Percentiles rank a stretch among this genome's conserved stretches.
Evolutionary conservation across 306 rosid species (phyloP).

Genomic region (Cucumis cinereus): DNA sequence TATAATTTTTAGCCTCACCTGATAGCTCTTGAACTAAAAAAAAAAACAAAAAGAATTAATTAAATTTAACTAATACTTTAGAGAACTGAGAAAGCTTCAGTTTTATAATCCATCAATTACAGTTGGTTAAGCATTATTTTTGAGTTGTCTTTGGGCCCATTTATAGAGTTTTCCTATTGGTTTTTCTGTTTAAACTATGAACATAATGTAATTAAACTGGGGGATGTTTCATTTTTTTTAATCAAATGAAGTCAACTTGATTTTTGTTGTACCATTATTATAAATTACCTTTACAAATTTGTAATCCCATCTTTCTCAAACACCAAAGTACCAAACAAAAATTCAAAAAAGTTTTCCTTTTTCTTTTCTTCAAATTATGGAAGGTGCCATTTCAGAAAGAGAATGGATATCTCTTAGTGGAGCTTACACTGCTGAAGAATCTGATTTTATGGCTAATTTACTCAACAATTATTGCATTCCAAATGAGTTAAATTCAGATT

Average conservation of each 20-base stretch:
- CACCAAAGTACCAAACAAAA: background rate
- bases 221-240: background rate
- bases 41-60: background rate
- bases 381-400: conserved; percentile 34
- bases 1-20: background rate
- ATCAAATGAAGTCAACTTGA: conserved; percentile 7
- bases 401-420: conserved; percentile 60
- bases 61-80: background rate
- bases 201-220: background rate
- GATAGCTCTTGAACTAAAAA: background rate
- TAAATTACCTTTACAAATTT: background rate
- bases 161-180: background rate
- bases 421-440: conserved; percentile 39
- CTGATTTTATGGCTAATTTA: conserved; percentile 49
- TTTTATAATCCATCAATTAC: background rate
- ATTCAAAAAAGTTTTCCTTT: background rate
- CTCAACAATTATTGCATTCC: conserved; percentile 18
- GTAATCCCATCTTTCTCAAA: background rate
- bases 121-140: background rate
- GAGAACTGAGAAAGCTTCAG: background rate
- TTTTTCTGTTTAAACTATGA: background rate
- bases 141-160: conserved; percentile 9
- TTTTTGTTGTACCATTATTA: background rate
- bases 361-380: conserved; percentile 22
- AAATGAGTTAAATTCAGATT: conserved; percentile 20